These are phyloP conservation scores for Botryobasidium botryosum DNA, from an alignment of 768 basidiomycete species.

Conservation along the genomic window DNA sequence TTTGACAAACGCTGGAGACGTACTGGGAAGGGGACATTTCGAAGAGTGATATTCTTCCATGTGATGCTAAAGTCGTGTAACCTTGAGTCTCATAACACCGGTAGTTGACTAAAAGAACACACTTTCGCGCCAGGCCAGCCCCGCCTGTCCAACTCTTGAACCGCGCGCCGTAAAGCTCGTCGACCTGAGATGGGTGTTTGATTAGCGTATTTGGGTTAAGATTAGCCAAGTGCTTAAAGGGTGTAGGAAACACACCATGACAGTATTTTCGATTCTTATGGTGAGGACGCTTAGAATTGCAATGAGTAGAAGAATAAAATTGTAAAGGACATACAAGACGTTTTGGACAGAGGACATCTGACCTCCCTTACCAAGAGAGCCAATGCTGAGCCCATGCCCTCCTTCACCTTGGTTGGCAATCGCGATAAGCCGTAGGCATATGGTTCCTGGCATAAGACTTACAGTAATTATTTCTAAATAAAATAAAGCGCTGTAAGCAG, in stretches of 20 bases:
- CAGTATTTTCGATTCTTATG: slow-evolving; percentile 17
- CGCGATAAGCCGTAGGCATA: neutral
- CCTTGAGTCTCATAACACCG: neutral
- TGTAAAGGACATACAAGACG: slow-evolving; percentile 30
- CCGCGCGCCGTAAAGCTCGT: slow-evolving; percentile 38
- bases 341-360: slow-evolving; percentile 39
- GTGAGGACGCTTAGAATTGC: too few relatives aligned
- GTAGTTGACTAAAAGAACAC: neutral
- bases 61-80: slow-evolving; percentile 27
- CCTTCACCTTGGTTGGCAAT: slow-evolving; percentile 39
- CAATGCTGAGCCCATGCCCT: slow-evolving; percentile 41
- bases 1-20: slow-evolving; percentile 11
- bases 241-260: slow-evolving; percentile 13
- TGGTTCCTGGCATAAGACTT: too few relatives aligned
- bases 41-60: slow-evolving; percentile 38
- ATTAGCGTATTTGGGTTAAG: too few relatives aligned
- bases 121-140: slow-evolving; percentile 41
- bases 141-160: slow-evolving; percentile 56
- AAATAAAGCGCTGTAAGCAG: too few relatives aligned
- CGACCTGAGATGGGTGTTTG: slow-evolving; percentile 24
- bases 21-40: slow-evolving; percentile 38
- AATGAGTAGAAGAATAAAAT: too few relatives aligned
- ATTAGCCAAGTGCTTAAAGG: neutral
- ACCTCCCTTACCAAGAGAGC: slow-evolving; percentile 27
- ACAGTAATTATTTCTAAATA: too few relatives aligned